Conservation (phyloP, 495 filamentous ascomycete genomes). For the Penicillium turbatum region DNA sequence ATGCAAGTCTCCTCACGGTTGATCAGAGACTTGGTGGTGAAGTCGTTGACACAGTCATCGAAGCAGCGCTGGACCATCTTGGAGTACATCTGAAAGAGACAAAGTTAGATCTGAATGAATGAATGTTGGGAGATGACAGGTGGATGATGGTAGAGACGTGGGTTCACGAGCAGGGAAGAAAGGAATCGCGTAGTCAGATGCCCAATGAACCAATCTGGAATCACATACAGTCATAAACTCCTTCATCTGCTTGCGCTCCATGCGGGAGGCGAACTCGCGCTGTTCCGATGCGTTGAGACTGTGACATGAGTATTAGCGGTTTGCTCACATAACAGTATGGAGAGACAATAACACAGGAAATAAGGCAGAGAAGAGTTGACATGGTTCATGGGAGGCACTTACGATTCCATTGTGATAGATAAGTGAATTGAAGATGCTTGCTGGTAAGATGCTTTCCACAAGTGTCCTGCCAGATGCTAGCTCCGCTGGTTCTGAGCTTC, state of each 20-base stretch:
- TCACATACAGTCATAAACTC: constrained; percentile 88
- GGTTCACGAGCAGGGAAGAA: neutral
- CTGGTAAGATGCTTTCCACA: constrained; percentile 13
- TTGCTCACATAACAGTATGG: neutral
- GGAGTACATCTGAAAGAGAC: constrained; percentile 75
- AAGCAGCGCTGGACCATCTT: constrained; percentile 95
- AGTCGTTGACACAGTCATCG: constrained; percentile 94
- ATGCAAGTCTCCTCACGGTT: constrained; percentile 84
- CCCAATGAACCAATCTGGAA: neutral
- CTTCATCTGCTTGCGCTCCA: constrained; percentile 97
- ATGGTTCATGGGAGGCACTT: constrained; percentile 7
- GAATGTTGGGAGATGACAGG: neutral
- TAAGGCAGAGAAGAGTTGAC: neutral
- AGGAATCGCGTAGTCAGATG: neutral
- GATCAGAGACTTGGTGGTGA: constrained; percentile 91
- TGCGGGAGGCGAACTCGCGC: constrained; percentile 83
- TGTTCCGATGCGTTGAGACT: constrained; percentile 76
- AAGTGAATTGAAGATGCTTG: constrained; percentile 3
- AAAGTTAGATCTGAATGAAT: constrained; percentile 1
- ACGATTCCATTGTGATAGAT: constrained; percentile 44
- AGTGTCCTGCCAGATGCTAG: constrained; percentile 15
- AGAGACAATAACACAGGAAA: neutral
- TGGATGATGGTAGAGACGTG: too few relatives aligned
- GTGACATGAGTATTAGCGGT: constrained; percentile 1
- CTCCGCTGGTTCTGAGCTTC: constrained; percentile 19